A percentile compares a stretch with the other conserved stretches of the same genome.
Conservation (phyloP, 1,139 yeast species). For the Hyphopichia khmerensis region DNA sequence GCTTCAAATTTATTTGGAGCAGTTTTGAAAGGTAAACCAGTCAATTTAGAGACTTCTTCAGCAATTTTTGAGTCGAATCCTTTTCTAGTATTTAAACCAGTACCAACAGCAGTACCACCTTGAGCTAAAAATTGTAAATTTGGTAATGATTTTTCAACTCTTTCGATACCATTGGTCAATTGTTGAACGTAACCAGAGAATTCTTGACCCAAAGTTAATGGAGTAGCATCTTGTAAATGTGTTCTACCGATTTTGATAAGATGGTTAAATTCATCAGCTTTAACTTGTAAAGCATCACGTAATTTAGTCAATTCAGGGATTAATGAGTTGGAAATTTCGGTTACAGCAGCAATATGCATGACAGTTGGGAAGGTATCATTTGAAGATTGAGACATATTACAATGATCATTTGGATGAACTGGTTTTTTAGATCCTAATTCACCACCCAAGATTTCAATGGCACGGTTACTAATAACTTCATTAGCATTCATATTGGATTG, state of each 20-base stretch:
- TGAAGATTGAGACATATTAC: slow-evolving; percentile 91
- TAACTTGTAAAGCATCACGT: slow-evolving; percentile 66
- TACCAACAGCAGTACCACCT: slow-evolving; percentile 98
- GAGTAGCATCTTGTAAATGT: slow-evolving; percentile 94
- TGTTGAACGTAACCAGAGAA: slow-evolving; percentile 92
- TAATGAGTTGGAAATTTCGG: slow-evolving; percentile 68
- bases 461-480: slow-evolving; percentile 92
- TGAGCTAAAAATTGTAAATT: slow-evolving; percentile 79
- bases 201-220: slow-evolving; percentile 91
- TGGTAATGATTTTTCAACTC: slow-evolving; percentile 69
- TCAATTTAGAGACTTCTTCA: slow-evolving; percentile 66
- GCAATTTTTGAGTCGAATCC: slow-evolving; percentile 84
- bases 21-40: slow-evolving; percentile 78
- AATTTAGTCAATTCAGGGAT: slow-evolving; percentile 71
- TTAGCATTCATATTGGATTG: slow-evolving; percentile 96
- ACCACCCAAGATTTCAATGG: slow-evolving; percentile 89
- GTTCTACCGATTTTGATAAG: slow-evolving; percentile 96
- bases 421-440: slow-evolving; percentile 80
- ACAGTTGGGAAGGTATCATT: slow-evolving; percentile 96
- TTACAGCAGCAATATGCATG: slow-evolving; percentile 95
- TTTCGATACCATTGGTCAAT: slow-evolving; percentile 74
- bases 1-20: slow-evolving; percentile 98
- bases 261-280: slow-evolving; percentile 71
- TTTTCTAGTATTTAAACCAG: slow-evolving; percentile 83
- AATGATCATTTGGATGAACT: slow-evolving; percentile 95